A percentile compares a stretch with the other conserved stretches of the same genome.
Evolutionary conservation across 208 protist genomes (phyloP).

Genomic region (Leishmania guyanensis): DNA sequence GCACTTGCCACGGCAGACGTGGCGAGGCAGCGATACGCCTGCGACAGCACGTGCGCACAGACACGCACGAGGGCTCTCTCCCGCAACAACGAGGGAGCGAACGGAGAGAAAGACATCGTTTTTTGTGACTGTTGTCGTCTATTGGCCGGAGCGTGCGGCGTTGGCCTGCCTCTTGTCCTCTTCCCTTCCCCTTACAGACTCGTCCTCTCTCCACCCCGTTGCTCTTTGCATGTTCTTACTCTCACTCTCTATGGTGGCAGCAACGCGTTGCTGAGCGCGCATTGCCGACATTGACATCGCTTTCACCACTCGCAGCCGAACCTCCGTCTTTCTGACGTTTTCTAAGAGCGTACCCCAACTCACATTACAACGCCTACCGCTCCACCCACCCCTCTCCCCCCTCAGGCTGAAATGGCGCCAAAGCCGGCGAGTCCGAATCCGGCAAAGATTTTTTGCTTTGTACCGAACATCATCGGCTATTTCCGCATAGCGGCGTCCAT

Average conservation of each 20-base stretch:
- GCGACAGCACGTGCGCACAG: not conserved
- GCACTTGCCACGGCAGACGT: too few relatives aligned
- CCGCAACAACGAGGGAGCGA: too few relatives aligned
- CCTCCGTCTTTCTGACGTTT: not conserved
- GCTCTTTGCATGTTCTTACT: not conserved
- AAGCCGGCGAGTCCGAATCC: conserved; percentile 11
- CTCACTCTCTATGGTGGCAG: not conserved
- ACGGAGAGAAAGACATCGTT: not conserved
- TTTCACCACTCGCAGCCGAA: not conserved
- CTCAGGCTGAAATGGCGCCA: not conserved
- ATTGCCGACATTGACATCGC: not conserved
- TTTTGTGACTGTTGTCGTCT: not conserved
- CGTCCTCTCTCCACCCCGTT: not conserved
- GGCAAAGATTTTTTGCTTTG: conserved; percentile 64
- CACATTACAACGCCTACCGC: not conserved
- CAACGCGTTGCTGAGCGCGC: not conserved
- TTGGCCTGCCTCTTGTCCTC: not conserved
- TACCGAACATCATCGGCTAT: conserved; percentile 95
- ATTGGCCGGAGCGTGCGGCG: not conserved
- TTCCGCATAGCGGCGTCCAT: conserved; percentile 72
- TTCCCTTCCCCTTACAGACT: not conserved
- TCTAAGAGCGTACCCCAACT: not conserved
- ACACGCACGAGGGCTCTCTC: not conserved
- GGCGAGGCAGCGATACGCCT: too few relatives aligned
- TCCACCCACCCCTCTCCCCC: not conserved